phyloP scores from a whole-genome alignment of 768 basidiomycete species.

The Podaxis sp. region DNA sequence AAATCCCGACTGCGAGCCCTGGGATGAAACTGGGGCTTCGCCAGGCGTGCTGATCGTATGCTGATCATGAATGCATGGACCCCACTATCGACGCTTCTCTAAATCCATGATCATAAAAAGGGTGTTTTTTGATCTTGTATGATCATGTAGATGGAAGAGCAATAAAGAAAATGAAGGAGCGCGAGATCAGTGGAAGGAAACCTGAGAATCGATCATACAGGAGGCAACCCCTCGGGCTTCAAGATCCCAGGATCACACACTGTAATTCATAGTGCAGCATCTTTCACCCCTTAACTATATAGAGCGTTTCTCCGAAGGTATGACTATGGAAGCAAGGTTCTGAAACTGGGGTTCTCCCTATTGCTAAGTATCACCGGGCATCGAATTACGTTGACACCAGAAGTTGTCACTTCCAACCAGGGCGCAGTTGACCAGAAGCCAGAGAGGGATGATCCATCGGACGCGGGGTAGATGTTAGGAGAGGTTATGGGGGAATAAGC shows the following conservation, averaged over 20 bases:
- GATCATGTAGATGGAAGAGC: background rate
- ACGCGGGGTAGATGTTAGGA: background rate
- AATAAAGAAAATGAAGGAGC: background rate
- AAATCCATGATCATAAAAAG: too few species aligned
- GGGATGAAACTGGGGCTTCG: too few species aligned
- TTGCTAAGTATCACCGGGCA: background rate
- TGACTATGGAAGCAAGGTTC: background rate
- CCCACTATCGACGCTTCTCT: too few species aligned
- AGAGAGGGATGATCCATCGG: background rate
- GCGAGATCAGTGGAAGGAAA: too few species aligned
- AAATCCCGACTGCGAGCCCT: too few species aligned
- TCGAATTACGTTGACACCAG: background rate
- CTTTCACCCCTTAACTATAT: background rate
- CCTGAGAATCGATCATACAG: background rate
- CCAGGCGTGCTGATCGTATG: too few species aligned
- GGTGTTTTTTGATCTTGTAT: too few species aligned
- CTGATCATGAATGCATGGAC: too few species aligned
- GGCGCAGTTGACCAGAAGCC: background rate
- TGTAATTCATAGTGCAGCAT: background rate
- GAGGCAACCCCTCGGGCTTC: background rate
- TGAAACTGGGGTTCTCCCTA: slow-evolving; percentile 2
- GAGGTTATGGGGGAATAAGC: background rate
- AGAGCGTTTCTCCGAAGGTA: background rate
- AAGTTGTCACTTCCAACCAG: background rate
- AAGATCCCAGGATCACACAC: too few species aligned